Evolutionary conservation across 2,329 filamentous ascomycete species (phyloP), one percentile per base, ranked within the genome.

Genomic region (Blastomyces silverae): DNA sequence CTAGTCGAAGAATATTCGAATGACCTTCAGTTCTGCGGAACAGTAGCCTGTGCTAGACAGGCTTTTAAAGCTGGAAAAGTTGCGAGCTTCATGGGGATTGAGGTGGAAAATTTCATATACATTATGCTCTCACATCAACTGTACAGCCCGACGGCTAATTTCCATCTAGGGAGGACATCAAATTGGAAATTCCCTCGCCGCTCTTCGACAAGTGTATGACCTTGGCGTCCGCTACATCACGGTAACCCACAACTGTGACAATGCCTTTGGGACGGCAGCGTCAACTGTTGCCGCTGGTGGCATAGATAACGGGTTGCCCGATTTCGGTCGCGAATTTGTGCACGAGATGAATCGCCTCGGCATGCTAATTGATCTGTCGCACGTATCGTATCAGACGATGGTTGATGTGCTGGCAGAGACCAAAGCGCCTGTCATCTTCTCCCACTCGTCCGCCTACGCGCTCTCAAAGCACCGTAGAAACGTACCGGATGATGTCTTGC

Each of bases 401-500:
- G 65, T 67, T 25, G 67, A 71, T 55, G 67, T 69, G 2, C 62
- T 73, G 20, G 59, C 61, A 11, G 63, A 71, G n/a, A 67, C 71
- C 20, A 59, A 66, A 58, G 66, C 69, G 28, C 71, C 72, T 11
- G 68, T 72, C 52, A 71, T 72, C 48, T 71, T 71, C 59, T 69
- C 65, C 5, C 71, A 71, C 60, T 69, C 67, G 1, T 67, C 66
- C 10, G 68, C 66, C 3, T 71, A 72, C 37, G 67, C 66, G 2
- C 50, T 74, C 2, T 69, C 66, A 57, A 67, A 69, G 11, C 74
- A 78, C 66, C 69, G 73, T 5, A 73, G 79, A 3, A 78, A 80
- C 56, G 78, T 78, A 0, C 77, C 78, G 1, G 78, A 80, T 61
- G 76, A 78, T 61, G 73, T 80, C 1, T 68, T 80, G 1, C 67